Base-by-base conservation (phyloP, 192 early-diverging fungal genomes). In the Globomyces pollinis-pini region DNA sequence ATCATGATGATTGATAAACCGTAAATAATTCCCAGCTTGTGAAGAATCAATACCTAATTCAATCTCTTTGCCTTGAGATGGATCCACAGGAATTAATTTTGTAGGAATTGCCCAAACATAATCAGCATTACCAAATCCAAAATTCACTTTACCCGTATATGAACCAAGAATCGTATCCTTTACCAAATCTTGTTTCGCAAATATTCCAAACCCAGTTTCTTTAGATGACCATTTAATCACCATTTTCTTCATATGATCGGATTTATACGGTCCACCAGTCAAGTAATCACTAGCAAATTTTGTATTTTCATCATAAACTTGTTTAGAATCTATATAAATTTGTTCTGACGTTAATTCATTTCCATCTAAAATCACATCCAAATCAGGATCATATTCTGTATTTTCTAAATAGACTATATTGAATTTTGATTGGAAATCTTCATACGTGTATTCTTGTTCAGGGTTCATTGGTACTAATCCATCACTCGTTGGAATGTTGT, bases 201-300 rank as follows among this genome's bases (percentile, higher is more conserved):
- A 55, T 31, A 55, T 26, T 24, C 53, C 53, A 55, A 55, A 55
- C 7, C 53, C 53, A 26, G 53, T 55, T 55, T 55, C 53, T 7
- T 28, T 55, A 23, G 35, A 38, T 12, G 20, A 4, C 53, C 53
- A 55, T 41, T 55, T 55, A 16, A 55, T 26, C 26, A 29, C 45
- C 9, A 49, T 12, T 29, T n/a, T 49, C 15, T 29, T 24, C 11
- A n/a, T n/a, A n/a, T n/a, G n/a, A n/a, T n/a, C n/a, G n/a, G n/a
- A n/a, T n/a, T n/a, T n/a, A 30, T 39, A 39, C 36, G 16, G 33
- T 18, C 18, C 13, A 12, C 33, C 50, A 16, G 30, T 28, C 7
- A 47, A n/a, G n/a, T 47, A 47, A 26, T 20, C 5, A 28, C 28
- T 26, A 28, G 23, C 23, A 47, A 28, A 20, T 47, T 47, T 47